phyloP scores from a whole-genome alignment of 2,329 filamentous ascomycete genomes.

The Hymenoscyphus salicellus region DNA sequence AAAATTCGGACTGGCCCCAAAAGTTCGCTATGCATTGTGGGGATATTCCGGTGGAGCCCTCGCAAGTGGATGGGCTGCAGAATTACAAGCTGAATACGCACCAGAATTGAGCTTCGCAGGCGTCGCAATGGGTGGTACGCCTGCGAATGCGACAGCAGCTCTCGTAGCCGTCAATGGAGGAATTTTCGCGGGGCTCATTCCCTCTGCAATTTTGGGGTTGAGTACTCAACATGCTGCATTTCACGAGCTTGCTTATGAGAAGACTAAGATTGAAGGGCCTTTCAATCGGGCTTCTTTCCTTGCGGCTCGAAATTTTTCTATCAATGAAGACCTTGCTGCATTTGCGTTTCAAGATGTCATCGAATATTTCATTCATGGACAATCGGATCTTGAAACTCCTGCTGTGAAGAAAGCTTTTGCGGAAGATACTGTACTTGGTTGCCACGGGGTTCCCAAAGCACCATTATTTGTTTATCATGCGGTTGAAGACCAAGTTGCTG shows the following conservation, averaged over 20 bases:
- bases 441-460: conserved; percentile 44
- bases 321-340: conserved; percentile 26
- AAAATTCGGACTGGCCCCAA: neutral
- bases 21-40: conserved; percentile 40
- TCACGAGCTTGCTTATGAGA: neutral
- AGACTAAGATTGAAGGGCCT: neutral
- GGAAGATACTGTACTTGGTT: conserved; percentile 9
- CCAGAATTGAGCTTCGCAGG: conserved; percentile 50
- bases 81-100: conserved; percentile 51
- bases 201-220: conserved; percentile 16
- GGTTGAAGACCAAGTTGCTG: conserved; percentile 44
- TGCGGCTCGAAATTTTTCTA: conserved; percentile 27
- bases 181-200: conserved; percentile 33
- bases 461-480: conserved; percentile 51
- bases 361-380: conserved; percentile 43
- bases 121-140: conserved; percentile 48
- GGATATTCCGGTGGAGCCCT: conserved; percentile 56
- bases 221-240: conserved; percentile 8
- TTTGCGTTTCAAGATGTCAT: conserved; percentile 40
- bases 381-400: conserved; percentile 19
- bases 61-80: conserved; percentile 51
- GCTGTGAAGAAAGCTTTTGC: neutral
- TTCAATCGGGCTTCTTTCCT: conserved; percentile 37
- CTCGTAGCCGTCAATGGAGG: conserved; percentile 37
- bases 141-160: conserved; percentile 41